A percentile compares a stretch with the other conserved stretches of the same genome.
Evolutionary conservation across 371 early-diverging fungal species (phyloP).

Genomic region (Mucor racemosus): DNA sequence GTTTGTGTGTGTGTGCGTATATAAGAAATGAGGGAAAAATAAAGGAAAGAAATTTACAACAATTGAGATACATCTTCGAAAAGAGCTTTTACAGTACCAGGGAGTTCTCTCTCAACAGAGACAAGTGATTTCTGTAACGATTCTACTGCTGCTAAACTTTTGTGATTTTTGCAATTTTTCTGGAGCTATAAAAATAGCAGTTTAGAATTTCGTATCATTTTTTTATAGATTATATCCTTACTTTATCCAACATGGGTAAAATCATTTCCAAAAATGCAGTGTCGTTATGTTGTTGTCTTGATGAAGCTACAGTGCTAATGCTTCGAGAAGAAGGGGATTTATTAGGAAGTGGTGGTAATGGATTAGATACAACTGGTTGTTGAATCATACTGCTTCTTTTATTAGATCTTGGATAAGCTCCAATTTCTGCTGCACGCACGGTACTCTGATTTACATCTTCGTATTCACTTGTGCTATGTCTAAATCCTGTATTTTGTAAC

Average conservation of each 20-base stretch:
- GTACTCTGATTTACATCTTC: constrained; percentile 51
- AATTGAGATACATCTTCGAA: constrained; percentile 53
- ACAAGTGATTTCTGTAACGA: constrained; percentile 63
- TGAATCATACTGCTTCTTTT: constrained; percentile 27
- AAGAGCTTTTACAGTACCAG: constrained; percentile 61
- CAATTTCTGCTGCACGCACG: constrained; percentile 38
- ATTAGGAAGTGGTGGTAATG: constrained; percentile 29
- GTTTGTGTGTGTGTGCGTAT: too few species aligned
- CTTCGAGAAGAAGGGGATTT: constrained; percentile 44
- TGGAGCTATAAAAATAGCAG: constrained; percentile 38
- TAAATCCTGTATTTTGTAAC: constrained; percentile 25
- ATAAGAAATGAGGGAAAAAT: too few species aligned
- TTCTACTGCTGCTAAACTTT: constrained; percentile 61
- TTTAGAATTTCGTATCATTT: not conserved
- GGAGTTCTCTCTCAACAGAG: constrained; percentile 64
- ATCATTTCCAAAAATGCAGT: constrained; percentile 36
- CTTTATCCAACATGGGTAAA: constrained; percentile 44
- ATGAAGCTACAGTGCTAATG: constrained; percentile 29
- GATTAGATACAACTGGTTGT: constrained; percentile 17
- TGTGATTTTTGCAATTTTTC: constrained; percentile 50
- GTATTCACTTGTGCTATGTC: constrained; percentile 28
- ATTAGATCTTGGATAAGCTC: constrained; percentile 3
- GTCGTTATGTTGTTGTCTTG: constrained; percentile 23
- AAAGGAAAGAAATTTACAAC: constrained; percentile 24
- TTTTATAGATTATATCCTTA: constrained; percentile 14